Evolutionary conservation across 2,329 filamentous ascomycete species (phyloP).

Genomic region (Paecilomyces variotii): DNA sequence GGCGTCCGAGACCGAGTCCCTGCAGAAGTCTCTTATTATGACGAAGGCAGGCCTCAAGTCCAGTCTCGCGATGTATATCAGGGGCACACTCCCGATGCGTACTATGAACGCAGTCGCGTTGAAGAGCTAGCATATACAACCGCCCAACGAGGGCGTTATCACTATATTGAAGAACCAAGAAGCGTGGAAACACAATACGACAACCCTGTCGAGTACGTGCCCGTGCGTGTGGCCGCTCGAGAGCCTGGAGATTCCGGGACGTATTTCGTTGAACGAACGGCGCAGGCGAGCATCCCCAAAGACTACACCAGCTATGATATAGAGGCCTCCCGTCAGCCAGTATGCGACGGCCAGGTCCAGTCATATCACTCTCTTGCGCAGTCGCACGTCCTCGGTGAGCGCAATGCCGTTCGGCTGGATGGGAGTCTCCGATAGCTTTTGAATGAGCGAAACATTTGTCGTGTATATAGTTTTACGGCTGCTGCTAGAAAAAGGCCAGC

Average conservation of each 20-base stretch:
- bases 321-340: constrained; percentile 10
- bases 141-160: constrained; percentile 11
- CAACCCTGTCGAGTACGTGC: constrained; percentile 17
- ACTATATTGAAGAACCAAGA: constrained; percentile 16
- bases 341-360: constrained; percentile 10
- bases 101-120: constrained; percentile 8
- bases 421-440: neutral
- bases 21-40: constrained; percentile 15
- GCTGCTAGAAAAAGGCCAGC: no score
- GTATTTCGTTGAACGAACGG: constrained; percentile 17
- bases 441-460: neutral
- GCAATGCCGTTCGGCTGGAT: neutral
- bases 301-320: constrained; percentile 13
- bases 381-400: neutral
- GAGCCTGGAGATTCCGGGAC: constrained; percentile 9
- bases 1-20: constrained; percentile 8
- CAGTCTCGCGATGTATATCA: constrained; percentile 10
- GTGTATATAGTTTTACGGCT: neutral
- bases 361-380: constrained; percentile 6
- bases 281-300: constrained; percentile 10
- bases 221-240: constrained; percentile 13
- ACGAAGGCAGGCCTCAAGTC: constrained; percentile 15
- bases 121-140: constrained; percentile 9
- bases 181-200: constrained; percentile 12
- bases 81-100: constrained; percentile 9